A percentile compares a stretch with the other conserved stretches of the same genome.
Evolutionary conservation across 495 filamentous ascomycete genomes (phyloP).

Genomic region (Aspergillus sparsus): DNA sequence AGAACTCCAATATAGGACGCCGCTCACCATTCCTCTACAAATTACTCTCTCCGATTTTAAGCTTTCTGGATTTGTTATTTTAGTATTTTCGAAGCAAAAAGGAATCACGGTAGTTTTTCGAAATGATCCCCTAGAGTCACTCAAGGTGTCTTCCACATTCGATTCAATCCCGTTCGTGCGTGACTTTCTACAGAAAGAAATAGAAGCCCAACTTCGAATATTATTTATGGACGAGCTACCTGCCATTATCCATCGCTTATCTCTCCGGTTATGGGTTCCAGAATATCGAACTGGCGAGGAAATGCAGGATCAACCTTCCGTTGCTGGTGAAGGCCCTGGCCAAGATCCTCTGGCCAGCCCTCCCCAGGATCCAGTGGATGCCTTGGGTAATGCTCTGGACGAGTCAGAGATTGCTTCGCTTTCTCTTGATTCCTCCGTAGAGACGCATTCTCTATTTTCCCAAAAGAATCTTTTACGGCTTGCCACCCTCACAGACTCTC

Average conservation of each 20-base stretch:
- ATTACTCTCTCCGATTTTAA: slow-evolving; percentile 96
- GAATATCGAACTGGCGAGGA: slow-evolving; percentile 73
- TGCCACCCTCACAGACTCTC: slow-evolving; percentile 73
- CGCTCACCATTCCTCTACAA: slow-evolving; percentile 92
- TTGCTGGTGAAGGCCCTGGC: slow-evolving; percentile 49
- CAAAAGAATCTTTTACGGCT: slow-evolving; percentile 84
- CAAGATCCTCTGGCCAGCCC: slow-evolving; percentile 78
- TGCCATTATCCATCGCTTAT: slow-evolving; percentile 91
- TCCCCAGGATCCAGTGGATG: slow-evolving; percentile 74
- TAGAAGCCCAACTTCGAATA: slow-evolving; percentile 88
- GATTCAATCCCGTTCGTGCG: slow-evolving; percentile 98
- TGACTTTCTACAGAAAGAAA: slow-evolving; percentile 94
- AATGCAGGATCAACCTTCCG: slow-evolving; percentile 34
- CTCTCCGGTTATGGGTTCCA: slow-evolving; percentile 83
- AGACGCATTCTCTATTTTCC: slow-evolving; percentile 81
- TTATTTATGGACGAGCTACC: slow-evolving; percentile 97
- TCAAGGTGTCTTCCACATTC: slow-evolving; percentile 98
- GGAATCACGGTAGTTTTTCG: slow-evolving; percentile 94
- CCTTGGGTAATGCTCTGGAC: slow-evolving; percentile 73
- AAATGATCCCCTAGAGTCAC: slow-evolving; percentile 95
- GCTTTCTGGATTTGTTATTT: slow-evolving; percentile 94
- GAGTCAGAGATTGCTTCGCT: slow-evolving; percentile 70
- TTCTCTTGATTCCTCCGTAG: slow-evolving; percentile 71
- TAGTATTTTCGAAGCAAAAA: slow-evolving; percentile 97
- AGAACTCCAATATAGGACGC: slow-evolving; percentile 46